Evolutionary conservation across 768 basidiomycete genomes (phyloP).

Genomic region (Calocybe indica): DNA sequence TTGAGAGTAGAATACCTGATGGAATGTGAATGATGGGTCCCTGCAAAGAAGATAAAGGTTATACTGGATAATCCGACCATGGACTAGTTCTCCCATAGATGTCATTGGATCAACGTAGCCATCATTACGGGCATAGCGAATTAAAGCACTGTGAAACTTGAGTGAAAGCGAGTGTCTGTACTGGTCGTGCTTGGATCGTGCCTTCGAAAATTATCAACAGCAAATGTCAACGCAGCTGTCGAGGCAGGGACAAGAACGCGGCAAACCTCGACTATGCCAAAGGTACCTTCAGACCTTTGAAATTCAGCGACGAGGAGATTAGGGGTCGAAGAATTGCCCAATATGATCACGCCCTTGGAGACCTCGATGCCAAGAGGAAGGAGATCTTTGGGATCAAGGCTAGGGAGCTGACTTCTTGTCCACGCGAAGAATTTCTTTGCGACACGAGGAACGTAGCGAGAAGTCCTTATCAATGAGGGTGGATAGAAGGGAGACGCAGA

Average conservation of each 20-base stretch:
- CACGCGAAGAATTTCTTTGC: conserved; percentile 41
- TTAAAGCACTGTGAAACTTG: conserved; percentile 57
- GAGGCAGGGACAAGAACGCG: background rate
- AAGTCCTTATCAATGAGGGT: conserved; percentile 20
- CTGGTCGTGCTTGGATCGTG: conserved; percentile 74
- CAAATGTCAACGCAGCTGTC: background rate
- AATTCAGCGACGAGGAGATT: conserved; percentile 81
- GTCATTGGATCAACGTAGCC: conserved; percentile 66
- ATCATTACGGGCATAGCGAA: conserved; percentile 71
- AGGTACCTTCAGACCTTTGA: conserved; percentile 68
- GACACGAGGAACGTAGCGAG: conserved; percentile 26
- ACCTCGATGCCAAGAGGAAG: conserved; percentile 79
- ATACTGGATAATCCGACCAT: conserved; percentile 49
- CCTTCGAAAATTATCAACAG: conserved; percentile 33
- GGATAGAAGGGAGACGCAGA: conserved; percentile 22
- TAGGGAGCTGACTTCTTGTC: conserved; percentile 59
- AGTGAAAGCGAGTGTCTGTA: conserved; percentile 78
- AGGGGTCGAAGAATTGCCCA: conserved; percentile 84
- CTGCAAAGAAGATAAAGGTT: conserved; percentile 6
- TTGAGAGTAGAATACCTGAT: conserved; percentile 25
- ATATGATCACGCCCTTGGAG: conserved; percentile 74
- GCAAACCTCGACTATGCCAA: conserved; percentile 70
- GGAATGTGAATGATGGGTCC: background rate
- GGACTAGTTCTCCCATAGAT: conserved; percentile 56
- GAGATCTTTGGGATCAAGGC: conserved; percentile 75